Evolutionary conservation across 176 grass and related monocot species (phyloP), one percentile per base, ranked within the genome.

Genomic region (Hyparrhenia diplandra): DNA sequence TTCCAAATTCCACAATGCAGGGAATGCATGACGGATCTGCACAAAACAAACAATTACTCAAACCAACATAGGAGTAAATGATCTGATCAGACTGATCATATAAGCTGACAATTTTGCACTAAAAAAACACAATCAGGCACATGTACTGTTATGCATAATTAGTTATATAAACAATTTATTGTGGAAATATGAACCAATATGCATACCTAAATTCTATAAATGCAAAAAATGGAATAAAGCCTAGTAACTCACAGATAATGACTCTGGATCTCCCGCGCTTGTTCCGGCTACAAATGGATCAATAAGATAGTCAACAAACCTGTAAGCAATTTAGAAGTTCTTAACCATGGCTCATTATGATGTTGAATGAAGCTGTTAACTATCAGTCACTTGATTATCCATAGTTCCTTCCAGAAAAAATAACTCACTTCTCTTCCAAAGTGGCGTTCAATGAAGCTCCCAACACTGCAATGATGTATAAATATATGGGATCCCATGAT

Each of bases 261-360:
- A 95, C 42, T 95, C 92, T 0, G 96, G 92, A 85, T 98, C 96
- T 86, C 92, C 96, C 66, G 45, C 96, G 85, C 90, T 98, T 59
- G 90, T 95, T 81, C 96, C 92, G 79, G 96, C 92, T 81, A 98
- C 96, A 93, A 98, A 95, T 71, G 95, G 92, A 81, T 98, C 96
- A 76, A 98, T 82, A 73, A 93, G 87, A 79, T 93, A 98, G 71
- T 98, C 96, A 73, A 98, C 96, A 69, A n/a, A 98, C 90, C 96
- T 98, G 82, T 35, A 87, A 87, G 54, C 24, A 34, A 78, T 24
- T 63, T 73, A 29, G 31, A 88, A 65, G n/a, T 63, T 45, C 58
- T 29, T 69, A 90, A 28, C 57, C 32, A 76, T 66, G 25, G 9
- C 25, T 77, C 16, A 25, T 85, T 70, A 34, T 74, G 32, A 80